These are phyloP conservation scores for Kuraishia borneana DNA, from an alignment of 805 yeast genomes.

Conservation along the genomic window DNA sequence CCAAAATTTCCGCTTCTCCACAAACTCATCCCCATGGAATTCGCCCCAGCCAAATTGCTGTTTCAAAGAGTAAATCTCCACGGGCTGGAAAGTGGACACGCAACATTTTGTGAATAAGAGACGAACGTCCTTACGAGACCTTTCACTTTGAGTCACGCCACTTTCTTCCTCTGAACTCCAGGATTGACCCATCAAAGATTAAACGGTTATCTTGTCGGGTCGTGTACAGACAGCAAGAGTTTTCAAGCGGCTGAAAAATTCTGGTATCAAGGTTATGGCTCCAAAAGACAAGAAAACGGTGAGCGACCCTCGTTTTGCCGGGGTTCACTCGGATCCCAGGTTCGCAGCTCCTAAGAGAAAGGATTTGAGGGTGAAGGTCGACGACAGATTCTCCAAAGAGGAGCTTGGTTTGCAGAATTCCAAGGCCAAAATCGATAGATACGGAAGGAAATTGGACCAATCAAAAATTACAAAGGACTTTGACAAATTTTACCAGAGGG, in stretches of 20 bases:
- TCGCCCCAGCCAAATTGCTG: conserved; percentile 11
- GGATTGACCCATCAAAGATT: conserved; percentile 16
- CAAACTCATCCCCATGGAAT: conserved; percentile 10
- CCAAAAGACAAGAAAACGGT: conserved; percentile 19
- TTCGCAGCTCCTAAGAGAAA: conserved; percentile 66
- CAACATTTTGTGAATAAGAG: conserved; percentile 9
- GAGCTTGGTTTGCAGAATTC: conserved; percentile 54
- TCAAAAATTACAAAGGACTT: conserved; percentile 36
- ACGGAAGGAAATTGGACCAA: conserved; percentile 61
- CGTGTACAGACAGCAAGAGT: too few relatives aligned
- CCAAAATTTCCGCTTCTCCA: conserved; percentile 16
- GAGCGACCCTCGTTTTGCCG: conserved; percentile 65
- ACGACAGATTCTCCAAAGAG: conserved; percentile 68
- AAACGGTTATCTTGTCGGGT: neutral
- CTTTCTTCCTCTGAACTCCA: conserved; percentile 5
- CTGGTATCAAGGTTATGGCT: conserved; percentile 1
- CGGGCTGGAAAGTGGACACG: conserved; percentile 10
- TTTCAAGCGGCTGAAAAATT: neutral
- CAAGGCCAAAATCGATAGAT: conserved; percentile 64
- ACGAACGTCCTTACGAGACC: too few relatives aligned
- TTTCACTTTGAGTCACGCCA: conserved; percentile 6
- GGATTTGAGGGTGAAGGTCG: conserved; percentile 66
- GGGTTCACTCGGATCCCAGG: conserved; percentile 80
- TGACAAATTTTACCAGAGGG: conserved; percentile 51
- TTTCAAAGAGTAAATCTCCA: conserved; percentile 12